Evolutionary conservation across 306 rosid genomes (phyloP), one percentile per base, ranked within the genome.

Genomic region (Begonia masoniana): DNA sequence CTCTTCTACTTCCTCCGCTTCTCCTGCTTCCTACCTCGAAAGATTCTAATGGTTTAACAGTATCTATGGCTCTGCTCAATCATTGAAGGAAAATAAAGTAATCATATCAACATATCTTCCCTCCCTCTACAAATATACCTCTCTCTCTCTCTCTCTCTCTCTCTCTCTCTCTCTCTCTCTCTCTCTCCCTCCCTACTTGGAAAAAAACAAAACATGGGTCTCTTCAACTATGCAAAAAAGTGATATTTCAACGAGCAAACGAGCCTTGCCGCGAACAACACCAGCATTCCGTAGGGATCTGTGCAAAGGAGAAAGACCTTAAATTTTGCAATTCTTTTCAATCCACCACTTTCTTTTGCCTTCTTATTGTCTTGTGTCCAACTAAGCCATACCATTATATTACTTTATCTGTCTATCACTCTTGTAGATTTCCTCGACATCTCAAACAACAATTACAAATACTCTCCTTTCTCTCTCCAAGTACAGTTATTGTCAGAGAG

Each of bases 241-340:
- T 9, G 57, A 53, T 60, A 46, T 66, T 9, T 36, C 17, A 3
- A 35, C 51, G 45, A 24, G 19, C 43, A 50, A 74, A 77, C 70
- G 52, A 75, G 75, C 74, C 56, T 71, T 67, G 78, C 59, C 39
- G 80, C 68, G 77, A 76, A 70, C 76, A 86, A 78, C 78, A 76
- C 87, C 77, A 66, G 76, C 74, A 82, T 78, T 77, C 79, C 88
- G 83, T 91, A 69, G 97, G 97, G 97, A 91, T 91, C 96, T 81
- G 96, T 86, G 99, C 71, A 62, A 55, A 41, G 61, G 73, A 72
- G 80, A 78, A 75, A 75, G 68, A 75, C 82, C 79, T 69, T 64
- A 63, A 62, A 83, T 75, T 77, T 71, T 50, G 60, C 69, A 35
- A 59, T 67, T 59, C 23, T 13, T 24, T 42, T 10, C 41, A 47